Conservation (phyloP, 2,329 filamentous ascomycete species). For the Pestalotiopsis sp. region DNA sequence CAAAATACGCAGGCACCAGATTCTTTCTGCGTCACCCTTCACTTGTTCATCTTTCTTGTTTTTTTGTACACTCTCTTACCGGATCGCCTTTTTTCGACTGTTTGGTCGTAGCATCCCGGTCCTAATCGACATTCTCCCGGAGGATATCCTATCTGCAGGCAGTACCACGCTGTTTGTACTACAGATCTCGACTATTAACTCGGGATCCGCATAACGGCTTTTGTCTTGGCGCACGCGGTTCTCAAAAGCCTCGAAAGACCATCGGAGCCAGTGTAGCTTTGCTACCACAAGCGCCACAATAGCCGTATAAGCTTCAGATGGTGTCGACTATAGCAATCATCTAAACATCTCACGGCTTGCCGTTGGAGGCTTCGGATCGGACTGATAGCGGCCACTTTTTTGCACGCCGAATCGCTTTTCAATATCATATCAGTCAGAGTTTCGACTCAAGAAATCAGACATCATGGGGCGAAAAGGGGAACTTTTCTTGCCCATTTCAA, state of each 20-base stretch:
- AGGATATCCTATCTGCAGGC: not conserved
- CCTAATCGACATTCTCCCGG: not conserved
- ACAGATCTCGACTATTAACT: not conserved
- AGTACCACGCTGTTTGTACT: not conserved
- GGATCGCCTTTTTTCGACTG: not conserved
- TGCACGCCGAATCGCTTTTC: not conserved
- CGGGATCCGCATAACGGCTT: not conserved
- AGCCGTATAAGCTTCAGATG: not conserved
- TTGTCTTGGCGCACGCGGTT: not conserved
- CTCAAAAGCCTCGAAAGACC: not conserved
- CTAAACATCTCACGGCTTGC: slow-evolving; percentile 8
- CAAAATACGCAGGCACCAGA: not conserved
- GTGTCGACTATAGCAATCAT: not conserved
- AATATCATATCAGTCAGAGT: slow-evolving; percentile 25
- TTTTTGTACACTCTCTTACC: slow-evolving; percentile 1
- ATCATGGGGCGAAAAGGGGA: slow-evolving; percentile 26
- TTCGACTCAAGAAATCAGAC: slow-evolving; percentile 20
- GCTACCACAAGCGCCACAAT: slow-evolving; percentile 10
- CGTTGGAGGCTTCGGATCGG: not conserved
- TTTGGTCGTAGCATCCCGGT: not conserved
- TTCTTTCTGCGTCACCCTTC: not conserved
- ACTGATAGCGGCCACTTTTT: not conserved
- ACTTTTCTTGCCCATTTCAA: slow-evolving; percentile 30
- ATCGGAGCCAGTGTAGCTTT: not conserved
- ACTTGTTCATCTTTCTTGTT: not conserved